Evolutionary conservation across 805 yeast genomes (phyloP).

Genomic region (Wickerhamiella musiphila): DNA sequence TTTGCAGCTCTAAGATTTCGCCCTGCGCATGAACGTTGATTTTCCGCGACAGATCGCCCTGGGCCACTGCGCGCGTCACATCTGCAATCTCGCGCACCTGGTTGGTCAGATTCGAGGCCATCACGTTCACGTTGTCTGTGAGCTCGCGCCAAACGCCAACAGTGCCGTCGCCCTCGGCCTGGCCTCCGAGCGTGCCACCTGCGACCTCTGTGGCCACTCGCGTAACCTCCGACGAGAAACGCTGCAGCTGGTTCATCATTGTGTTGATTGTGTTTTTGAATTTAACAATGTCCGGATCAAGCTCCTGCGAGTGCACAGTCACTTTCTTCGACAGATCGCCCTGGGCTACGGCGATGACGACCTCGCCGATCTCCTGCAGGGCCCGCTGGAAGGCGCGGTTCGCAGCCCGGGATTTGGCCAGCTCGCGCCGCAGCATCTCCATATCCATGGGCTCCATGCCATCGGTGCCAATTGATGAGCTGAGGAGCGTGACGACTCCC

Average conservation of each 20-base stretch:
- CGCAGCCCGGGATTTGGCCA: constrained; percentile 30
- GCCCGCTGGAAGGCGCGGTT: constrained; percentile 55
- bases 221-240: constrained; percentile 67
- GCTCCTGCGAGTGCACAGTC: constrained; percentile 49
- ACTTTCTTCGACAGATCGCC: constrained; percentile 77
- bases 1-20: constrained; percentile 68
- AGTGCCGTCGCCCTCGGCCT: constrained; percentile 68
- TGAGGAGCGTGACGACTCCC: constrained; percentile 19
- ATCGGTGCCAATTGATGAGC: constrained; percentile 16
- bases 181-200: constrained; percentile 80
- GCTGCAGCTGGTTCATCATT: constrained; percentile 77
- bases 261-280: constrained; percentile 70
- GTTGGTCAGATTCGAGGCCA: constrained; percentile 75
- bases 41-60: constrained; percentile 67
- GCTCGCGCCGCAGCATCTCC: constrained; percentile 21
- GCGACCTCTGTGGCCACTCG: constrained; percentile 82
- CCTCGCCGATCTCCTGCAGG: constrained; percentile 64
- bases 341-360: constrained; percentile 74
- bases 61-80: constrained; percentile 76
- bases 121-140: constrained; percentile 74
- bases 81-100: constrained; percentile 84
- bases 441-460: constrained; percentile 15
- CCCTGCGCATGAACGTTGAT: constrained; percentile 87
- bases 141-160: constrained; percentile 80
- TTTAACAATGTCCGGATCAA: constrained; percentile 62